Base-by-base conservation (phyloP, 2,329 filamentous ascomycete genomes). In the Talaromyces rugulosus region DNA sequence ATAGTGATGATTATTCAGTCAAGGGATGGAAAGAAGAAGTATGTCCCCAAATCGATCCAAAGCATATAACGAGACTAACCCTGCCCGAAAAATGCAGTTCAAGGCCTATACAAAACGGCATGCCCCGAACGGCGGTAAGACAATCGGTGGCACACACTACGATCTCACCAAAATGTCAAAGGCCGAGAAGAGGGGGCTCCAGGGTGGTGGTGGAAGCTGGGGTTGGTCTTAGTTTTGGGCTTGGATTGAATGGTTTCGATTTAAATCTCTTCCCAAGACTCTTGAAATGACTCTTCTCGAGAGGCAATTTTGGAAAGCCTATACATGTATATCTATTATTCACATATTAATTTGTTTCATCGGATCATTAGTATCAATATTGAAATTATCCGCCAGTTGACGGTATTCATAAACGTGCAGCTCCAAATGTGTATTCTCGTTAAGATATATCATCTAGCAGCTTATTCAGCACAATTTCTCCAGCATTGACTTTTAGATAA, bases 21-120 rank as follows among this genome's bases (percentile, higher is more conserved):
- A 36, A 53, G 18, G 59, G 54, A 58, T 57, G 59, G 59, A 58
- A 61, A 47, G 54, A n/a, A 44, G 23, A 30, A 18, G 59, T 61
- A 61, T 52, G 54, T 53, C 34, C 28, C 9, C 9, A 8, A 60
- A 4, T 27, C 14, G 8, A 42, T 53, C 23, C n/a, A 44, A 47
- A 52, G 23, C n/a, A n/a, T 33, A 47, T 3, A 11, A 27, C 12
- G 18, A 50, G 8, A 50, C 28, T 53, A 33, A 53, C 4, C 16
- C 57, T 44, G 44, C 6, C 9, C 3, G 54, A 44, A 33, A 30
- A 5, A 36, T 42, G 14, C 28, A 61, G 59, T 61, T 61, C 59
- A 44, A 58, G 47, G 27, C 14, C 27, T 61, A 61, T n/a, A 30
- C 54, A 11, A 58, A 44, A n/a, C 11, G 12, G 4, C 59, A 61